Conservation (phyloP, 1,284 basidiomycete species). For the Cutaneotrichosporon sp. region DNA sequence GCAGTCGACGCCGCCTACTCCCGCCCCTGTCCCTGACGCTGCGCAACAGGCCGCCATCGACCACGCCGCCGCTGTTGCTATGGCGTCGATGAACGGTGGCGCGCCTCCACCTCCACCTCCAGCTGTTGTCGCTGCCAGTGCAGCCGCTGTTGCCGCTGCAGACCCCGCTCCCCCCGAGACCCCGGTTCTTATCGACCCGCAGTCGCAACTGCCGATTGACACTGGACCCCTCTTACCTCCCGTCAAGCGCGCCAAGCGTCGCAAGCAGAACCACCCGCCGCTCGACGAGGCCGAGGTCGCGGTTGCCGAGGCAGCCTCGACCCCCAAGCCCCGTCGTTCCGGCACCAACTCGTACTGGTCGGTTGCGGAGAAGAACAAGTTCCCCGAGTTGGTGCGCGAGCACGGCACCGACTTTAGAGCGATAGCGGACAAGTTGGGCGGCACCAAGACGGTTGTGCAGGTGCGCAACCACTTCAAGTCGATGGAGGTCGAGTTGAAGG, state of each 20-base stretch:
- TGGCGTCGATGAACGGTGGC: constrained; percentile 6
- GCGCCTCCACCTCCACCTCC: not conserved
- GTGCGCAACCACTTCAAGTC: constrained; percentile 61
- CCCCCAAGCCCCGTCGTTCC: constrained; percentile 23
- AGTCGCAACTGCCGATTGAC: constrained; percentile 19
- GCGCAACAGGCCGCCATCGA: not conserved
- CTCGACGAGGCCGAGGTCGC: constrained; percentile 3
- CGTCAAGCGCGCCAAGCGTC: constrained; percentile 40
- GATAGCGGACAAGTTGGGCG: constrained; percentile 67
- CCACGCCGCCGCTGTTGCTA: constrained; percentile 2
- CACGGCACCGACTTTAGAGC: constrained; percentile 74
- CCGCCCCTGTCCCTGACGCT: not conserved
- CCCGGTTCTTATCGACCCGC: constrained; percentile 15
- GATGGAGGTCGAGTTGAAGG: constrained; percentile 20
- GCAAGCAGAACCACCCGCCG: constrained; percentile 25
- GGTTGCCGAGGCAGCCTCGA: constrained; percentile 6
- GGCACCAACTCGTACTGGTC: constrained; percentile 58
- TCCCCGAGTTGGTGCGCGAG: constrained; percentile 65
- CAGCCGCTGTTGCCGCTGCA: not conserved
- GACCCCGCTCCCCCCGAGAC: constrained; percentile 6
- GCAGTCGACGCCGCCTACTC: not conserved
- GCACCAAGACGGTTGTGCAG: constrained; percentile 77
- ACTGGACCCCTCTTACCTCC: constrained; percentile 36
- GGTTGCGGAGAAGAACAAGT: constrained; percentile 58
- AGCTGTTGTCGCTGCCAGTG: not conserved